These are phyloP conservation scores for Aspergillus asperescens DNA, from an alignment of 495 filamentous ascomycete genomes.

Conservation along the genomic window DNA sequence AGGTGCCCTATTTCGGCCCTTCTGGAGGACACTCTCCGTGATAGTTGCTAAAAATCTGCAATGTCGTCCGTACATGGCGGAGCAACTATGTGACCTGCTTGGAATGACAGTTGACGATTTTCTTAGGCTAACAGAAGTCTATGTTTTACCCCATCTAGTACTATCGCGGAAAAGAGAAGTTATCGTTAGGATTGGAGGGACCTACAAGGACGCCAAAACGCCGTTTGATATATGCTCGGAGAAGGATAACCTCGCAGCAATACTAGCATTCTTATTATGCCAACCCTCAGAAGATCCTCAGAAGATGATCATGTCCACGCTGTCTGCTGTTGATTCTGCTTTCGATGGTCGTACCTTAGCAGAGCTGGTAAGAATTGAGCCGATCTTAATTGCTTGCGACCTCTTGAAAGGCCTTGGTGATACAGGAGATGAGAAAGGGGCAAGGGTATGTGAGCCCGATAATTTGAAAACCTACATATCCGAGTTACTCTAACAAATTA, in stretches of 20 bases:
- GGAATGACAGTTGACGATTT: conserved; percentile 66
- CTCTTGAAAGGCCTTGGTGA: conserved; percentile 79
- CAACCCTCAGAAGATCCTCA: conserved; percentile 66
- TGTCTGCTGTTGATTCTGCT: conserved; percentile 59
- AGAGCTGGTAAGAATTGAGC: conserved; percentile 68
- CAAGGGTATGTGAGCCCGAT: conserved; percentile 40
- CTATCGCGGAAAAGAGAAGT: conserved; percentile 70
- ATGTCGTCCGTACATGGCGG: conserved; percentile 72
- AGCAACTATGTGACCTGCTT: conserved; percentile 73
- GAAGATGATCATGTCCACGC: conserved; percentile 58
- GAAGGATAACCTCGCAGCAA: conserved; percentile 67
- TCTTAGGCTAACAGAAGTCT: conserved; percentile 67
- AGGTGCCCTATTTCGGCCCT: conserved; percentile 69
- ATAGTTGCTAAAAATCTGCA: conserved; percentile 75
- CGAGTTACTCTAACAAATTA: conserved; percentile 29
- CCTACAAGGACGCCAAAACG: conserved; percentile 55
- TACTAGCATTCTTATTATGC: conserved; percentile 70
- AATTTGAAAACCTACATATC: neutral
- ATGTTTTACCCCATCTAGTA: conserved; percentile 82
- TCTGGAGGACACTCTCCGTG: conserved; percentile 77
- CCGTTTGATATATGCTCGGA: conserved; percentile 56
- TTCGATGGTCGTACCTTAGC: conserved; percentile 62
- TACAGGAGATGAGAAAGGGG: conserved; percentile 54
- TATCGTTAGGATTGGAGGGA: conserved; percentile 72
- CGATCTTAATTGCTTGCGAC: conserved; percentile 68